Base-by-base conservation (phyloP, 495 filamentous ascomycete species). In the Penicillium argentinense region DNA sequence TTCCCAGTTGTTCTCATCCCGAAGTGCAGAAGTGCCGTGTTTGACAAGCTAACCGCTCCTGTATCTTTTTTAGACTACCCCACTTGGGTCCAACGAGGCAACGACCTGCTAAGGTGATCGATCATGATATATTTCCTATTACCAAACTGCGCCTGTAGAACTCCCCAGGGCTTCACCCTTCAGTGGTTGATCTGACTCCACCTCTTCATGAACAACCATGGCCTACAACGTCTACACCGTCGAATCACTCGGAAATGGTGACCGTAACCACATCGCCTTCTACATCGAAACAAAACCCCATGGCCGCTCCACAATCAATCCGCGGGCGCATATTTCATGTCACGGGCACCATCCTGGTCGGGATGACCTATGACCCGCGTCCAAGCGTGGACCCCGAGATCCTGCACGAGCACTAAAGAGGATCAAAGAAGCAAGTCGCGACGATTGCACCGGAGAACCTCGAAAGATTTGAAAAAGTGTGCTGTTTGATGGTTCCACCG, bases 241-340 rank as follows among this genome's bases (percentile, higher is more conserved):
- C 19, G 47, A 55, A 17, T 42, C 42, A 8, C 22, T 38, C 16
- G 41, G 42, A 17, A 33, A 24, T 23, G 16, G 27, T 24, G 28
- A 32, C 17, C 23, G 43, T 21, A 53, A 53, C 43, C 43, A 47
- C 25, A 26, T 36, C 13, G 37, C 49, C 13, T 42, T 47, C 37
- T 53, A 53, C 30, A 53, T 53, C 3, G 49, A 53, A 37, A 53
- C 50, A 16, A 24, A 42, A 8, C 50, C 44, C 3, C 22, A 7
- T 16, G 27, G 26, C 5, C 29, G n/a, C n/a, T n/a, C 46, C 24
- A 42, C 5, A 25, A 2, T 11, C 13, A 0, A 28, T 12, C 8
- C n/a, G 17, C 4, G 50, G 44, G 13, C 33, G 27, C 38, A 43
- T 53, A 2, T 23, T 43, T 19, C 38, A 53, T 16, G 44, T 53